Conservation (phyloP, 208 protist species). For the Trichomonas gallinae region DNA sequence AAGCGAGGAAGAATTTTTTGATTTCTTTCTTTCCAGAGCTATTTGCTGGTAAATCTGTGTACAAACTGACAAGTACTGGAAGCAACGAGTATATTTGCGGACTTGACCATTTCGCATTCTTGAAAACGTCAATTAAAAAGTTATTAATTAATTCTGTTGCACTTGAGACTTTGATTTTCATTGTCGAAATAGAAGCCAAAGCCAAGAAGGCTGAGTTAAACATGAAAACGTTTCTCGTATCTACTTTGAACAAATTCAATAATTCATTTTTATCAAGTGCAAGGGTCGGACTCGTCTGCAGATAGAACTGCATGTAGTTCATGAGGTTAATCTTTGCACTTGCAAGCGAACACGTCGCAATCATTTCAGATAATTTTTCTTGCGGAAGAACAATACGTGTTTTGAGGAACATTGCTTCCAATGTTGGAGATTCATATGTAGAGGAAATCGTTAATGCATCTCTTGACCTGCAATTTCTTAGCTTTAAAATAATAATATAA, state of each 20-base stretch:
- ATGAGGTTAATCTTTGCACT: neutral
- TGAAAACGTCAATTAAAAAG: neutral
- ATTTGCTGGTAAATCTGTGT: neutral
- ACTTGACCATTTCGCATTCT: neutral
- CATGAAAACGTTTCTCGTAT: neutral
- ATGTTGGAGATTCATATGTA: neutral
- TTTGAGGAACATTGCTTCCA: neutral
- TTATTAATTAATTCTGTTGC: neutral
- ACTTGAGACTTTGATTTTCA: neutral
- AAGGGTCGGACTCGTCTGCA: neutral
- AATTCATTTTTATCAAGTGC: neutral
- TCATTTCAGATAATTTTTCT: neutral
- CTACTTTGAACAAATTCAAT: neutral
- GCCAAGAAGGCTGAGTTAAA: neutral
- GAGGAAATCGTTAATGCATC: neutral
- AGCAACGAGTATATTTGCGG: neutral
- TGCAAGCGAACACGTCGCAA: neutral
- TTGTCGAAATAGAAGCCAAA: neutral
- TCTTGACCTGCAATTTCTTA: neutral
- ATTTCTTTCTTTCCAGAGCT: neutral
- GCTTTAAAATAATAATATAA: neutral
- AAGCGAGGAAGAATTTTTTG: neutral
- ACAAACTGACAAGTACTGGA: neutral
- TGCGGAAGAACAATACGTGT: neutral
- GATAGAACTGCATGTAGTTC: neutral